Conservation (phyloP, 108 stramenopile species). For the Skeletonema grethae region DNA sequence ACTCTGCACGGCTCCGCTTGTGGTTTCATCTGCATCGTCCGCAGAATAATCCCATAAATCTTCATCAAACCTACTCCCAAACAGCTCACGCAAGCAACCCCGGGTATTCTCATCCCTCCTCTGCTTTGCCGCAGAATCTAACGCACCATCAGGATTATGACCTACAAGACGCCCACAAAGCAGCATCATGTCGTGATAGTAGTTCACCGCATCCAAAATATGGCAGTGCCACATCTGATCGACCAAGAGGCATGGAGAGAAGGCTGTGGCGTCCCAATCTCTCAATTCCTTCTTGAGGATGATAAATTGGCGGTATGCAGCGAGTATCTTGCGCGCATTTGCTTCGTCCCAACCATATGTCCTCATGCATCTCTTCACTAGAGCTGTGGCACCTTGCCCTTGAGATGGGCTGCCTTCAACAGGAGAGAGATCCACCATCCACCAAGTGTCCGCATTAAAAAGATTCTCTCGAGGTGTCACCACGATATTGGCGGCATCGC, state of each 20-base stretch:
- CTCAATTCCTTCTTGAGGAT: slow-evolving; percentile 67
- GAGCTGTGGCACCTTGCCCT: too few relatives aligned
- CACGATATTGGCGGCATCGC: too few relatives aligned
- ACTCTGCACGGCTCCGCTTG: too few relatives aligned
- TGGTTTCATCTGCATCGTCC: too few relatives aligned
- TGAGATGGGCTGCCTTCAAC: too few relatives aligned
- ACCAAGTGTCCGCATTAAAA: too few relatives aligned
- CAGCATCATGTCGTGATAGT: slow-evolving; percentile 63
- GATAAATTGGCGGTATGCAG: slow-evolving; percentile 73
- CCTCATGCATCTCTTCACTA: slow-evolving; percentile 23
- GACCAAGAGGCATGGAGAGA: slow-evolving; percentile 65
- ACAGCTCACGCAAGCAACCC: slow-evolving; percentile 54
- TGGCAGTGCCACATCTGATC: slow-evolving; percentile 78
- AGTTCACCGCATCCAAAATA: slow-evolving; percentile 65
- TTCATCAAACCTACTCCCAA: slow-evolving; percentile 53
- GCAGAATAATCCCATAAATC: slow-evolving; percentile 55
- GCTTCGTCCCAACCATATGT: slow-evolving; percentile 51
- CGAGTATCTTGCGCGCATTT: slow-evolving; percentile 56
- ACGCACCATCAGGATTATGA: slow-evolving; percentile 61
- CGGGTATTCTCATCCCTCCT: slow-evolving; percentile 62
- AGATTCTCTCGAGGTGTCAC: too few relatives aligned
- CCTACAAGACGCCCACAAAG: slow-evolving; percentile 69
- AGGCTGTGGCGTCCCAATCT: slow-evolving; percentile 64
- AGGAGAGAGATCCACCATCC: too few relatives aligned
- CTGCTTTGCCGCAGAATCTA: slow-evolving; percentile 39